A percentile compares a stretch with the other conserved stretches of the same genome.
These are phyloP conservation scores for Rhodocollybia butyracea DNA, from an alignment of 768 basidiomycete species.

Conservation along the genomic window DNA sequence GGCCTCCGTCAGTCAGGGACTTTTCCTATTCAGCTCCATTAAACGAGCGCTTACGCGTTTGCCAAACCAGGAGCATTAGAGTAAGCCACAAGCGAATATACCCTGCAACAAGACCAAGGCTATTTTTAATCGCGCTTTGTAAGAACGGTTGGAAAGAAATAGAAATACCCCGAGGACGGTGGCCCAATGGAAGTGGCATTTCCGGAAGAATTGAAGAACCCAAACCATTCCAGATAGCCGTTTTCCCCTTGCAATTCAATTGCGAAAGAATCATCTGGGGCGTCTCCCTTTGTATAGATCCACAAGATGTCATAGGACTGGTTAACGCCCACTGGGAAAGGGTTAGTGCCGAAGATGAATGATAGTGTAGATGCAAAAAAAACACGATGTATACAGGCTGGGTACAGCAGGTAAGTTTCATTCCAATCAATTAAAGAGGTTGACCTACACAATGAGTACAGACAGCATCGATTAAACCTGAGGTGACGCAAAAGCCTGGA, in stretches of 20 bases:
- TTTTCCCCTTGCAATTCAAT: neutral
- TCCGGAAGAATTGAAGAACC: constrained; percentile 3
- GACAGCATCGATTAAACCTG: too few species aligned
- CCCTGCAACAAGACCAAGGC: neutral
- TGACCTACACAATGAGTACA: neutral
- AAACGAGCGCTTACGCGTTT: neutral
- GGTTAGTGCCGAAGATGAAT: neutral
- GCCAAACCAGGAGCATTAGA: neutral
- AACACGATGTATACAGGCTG: too few species aligned
- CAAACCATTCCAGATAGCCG: neutral
- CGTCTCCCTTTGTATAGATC: neutral
- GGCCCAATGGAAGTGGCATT: neutral
- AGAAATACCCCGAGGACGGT: neutral
- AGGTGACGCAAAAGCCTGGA: too few species aligned
- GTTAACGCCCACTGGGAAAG: neutral
- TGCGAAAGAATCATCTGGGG: neutral
- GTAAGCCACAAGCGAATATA: neutral
- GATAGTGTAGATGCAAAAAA: neutral
- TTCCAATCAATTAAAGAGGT: neutral
- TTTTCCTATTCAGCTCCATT: neutral
- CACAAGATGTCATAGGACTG: neutral
- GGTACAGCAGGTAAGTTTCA: too few species aligned
- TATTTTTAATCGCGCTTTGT: neutral
- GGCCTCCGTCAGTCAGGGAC: neutral
- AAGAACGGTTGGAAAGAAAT: neutral